phyloP scores from a whole-genome alignment of 441 rosid genomes.

The Gossypium trilobum region DNA sequence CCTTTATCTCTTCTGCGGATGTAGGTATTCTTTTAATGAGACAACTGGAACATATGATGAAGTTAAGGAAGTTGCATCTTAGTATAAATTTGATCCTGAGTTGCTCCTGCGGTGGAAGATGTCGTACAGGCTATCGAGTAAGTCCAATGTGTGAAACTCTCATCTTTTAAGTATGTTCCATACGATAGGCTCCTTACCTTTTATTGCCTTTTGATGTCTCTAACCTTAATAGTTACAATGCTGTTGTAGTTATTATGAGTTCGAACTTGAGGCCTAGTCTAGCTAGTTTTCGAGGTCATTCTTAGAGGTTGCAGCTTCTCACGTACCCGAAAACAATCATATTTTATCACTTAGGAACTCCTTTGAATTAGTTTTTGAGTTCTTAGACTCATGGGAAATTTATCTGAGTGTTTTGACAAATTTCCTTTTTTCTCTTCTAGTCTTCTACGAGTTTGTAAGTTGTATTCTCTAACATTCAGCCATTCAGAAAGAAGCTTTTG shows the following conservation, averaged over 20 bases:
- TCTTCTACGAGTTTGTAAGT: too few species aligned
- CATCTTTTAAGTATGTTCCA: background rate
- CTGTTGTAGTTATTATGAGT: background rate
- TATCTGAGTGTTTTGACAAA: too few species aligned
- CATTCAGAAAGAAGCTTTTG: too few species aligned
- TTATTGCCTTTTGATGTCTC: background rate
- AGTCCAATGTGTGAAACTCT: background rate
- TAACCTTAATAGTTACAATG: background rate
- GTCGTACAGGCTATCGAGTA: background rate
- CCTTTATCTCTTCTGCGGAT: background rate
- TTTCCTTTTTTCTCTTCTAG: too few species aligned
- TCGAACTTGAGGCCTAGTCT: background rate
- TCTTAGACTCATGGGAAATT: too few species aligned
- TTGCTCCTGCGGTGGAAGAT: conserved; percentile 23
- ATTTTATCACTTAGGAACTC: too few species aligned
- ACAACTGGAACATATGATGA: conserved; percentile 42
- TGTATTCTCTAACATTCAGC: too few species aligned
- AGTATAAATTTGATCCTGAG: conserved; percentile 21
- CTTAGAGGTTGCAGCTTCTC: background rate
- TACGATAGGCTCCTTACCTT: background rate
- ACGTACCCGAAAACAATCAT: background rate
- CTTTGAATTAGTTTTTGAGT: too few species aligned
- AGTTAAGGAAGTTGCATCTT: conserved; percentile 21
- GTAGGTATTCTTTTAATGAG: conserved; percentile 49
- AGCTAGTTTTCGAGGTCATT: background rate